Evolutionary conservation across 2,329 filamentous ascomycete species (phyloP).

Genomic region (Lasiodiplodia citricola): DNA sequence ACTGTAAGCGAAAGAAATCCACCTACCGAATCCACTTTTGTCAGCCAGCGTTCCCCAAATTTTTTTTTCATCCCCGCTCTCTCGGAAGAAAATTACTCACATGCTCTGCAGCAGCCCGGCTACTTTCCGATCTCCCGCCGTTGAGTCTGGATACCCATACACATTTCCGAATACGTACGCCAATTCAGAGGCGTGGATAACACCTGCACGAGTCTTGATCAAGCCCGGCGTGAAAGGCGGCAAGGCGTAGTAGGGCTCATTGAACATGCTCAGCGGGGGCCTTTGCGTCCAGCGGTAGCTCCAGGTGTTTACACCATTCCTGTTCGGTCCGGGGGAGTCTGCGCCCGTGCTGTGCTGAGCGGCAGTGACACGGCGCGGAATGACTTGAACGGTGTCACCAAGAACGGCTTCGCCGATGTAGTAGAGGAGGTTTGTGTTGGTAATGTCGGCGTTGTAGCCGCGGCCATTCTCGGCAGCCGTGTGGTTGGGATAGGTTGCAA

Average conservation of each 20-base stretch:
- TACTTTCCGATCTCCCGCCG: neutral
- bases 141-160: neutral
- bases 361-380: neutral
- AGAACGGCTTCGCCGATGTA: conserved; percentile 2
- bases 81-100: neutral
- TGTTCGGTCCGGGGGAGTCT: neutral
- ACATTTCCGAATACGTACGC: neutral
- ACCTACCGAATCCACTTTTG: neutral
- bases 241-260: neutral
- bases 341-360: neutral
- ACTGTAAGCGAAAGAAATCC: conserved; percentile 8
- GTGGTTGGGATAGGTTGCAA: neutral
- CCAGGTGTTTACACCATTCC: neutral
- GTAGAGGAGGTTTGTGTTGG: neutral
- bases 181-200: neutral
- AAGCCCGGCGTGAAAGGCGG: too few species aligned
- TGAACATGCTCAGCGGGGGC: neutral
- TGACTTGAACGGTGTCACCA: neutral
- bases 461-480: neutral
- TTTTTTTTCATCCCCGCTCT: neutral
- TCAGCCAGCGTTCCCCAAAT: neutral
- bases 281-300: neutral
- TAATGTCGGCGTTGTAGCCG: neutral
- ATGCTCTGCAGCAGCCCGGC: neutral
- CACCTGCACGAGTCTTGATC: neutral